Base-by-base conservation (phyloP, 23 red algal species). In the Gracilaria gracilis region DNA sequence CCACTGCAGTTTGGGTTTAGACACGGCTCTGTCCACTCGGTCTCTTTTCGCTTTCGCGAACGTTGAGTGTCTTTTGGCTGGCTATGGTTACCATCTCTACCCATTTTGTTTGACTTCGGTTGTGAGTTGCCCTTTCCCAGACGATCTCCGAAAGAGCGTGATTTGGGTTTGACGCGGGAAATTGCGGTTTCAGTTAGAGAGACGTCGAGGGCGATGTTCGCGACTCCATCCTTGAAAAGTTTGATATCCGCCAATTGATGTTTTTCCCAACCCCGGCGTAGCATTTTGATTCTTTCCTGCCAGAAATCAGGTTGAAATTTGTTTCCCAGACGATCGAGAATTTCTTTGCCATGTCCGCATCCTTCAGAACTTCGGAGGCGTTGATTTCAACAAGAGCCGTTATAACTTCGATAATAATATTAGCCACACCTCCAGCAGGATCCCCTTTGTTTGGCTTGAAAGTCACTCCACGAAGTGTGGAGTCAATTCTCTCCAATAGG, bases 301-400 rank as follows among this genome's bases (percentile, higher is more conserved):
- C 44, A 32, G n/a, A 77, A 1, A 21, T n/a, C 23, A 0, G 34
- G 34, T 31, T 77, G 20, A 44, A 77, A 55, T 32, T 77, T 77
- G 31, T 32, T 6, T 31, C 25, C 36, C 9, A 77, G 34, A 24
- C 25, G 27, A 31, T 77, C 29, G 24, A 77, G 21, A 23, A 65
- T 2, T 65, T 12, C 27, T 65, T 65, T 4, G 61, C 61, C 21
- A 75, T 29, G 17, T 87, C 84, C n/a, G 17, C 38, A 57, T 57
- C 84, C 21, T 87, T 51, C 20, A 87, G 42, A 55, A 75, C 15
- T 42, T 87, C 66, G 4, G 61, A 87, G 7, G 61, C 32, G 40
- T 90, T 90, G 49, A 67, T 90, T 23, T 64, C 6, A 24, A 81
- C 86, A 21, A 90, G 51, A 15, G 86, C 70, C 0, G 27, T 64